phyloP scores from a whole-genome alignment of 345 rosid genomes.

The Firmiana major region DNA sequence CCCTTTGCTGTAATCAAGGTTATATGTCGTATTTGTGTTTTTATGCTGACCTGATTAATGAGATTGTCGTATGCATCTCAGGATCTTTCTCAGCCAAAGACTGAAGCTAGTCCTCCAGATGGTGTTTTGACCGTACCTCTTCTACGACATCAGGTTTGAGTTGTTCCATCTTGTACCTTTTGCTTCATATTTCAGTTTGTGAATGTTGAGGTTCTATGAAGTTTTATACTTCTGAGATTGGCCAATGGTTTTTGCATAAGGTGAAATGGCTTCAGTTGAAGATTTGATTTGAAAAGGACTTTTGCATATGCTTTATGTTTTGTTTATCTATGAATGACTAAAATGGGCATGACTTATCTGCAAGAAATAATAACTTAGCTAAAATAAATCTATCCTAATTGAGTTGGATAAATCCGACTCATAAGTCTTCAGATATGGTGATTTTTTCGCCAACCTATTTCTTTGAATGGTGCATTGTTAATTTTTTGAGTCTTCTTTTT shows the following conservation, averaged over 20 bases:
- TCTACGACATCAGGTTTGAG: constrained; percentile 83
- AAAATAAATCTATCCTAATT: not conserved
- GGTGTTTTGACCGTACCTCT: constrained; percentile 82
- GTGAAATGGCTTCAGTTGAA: not conserved
- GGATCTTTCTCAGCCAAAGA: constrained; percentile 73
- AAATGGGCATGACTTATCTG: not conserved
- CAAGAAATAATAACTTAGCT: not conserved
- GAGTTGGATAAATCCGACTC: not conserved
- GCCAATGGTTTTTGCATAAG: not conserved
- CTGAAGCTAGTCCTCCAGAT: constrained; percentile 79
- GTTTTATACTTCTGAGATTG: not conserved
- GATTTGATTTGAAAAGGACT: not conserved
- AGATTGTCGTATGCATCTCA: constrained; percentile 34
- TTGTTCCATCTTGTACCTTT: not conserved
- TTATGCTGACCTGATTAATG: not conserved
- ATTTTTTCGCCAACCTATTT: not conserved
- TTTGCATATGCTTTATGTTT: not conserved
- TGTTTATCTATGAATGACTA: not conserved
- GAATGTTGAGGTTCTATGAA: constrained; percentile 3
- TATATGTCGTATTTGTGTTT: not conserved
- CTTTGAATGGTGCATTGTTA: not conserved
- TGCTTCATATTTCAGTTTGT: not conserved
- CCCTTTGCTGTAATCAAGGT: not conserved
- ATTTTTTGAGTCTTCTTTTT: not conserved
- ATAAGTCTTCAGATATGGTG: not conserved